Conservation (phyloP, 177 flowering plant genomes). For the Vitis hybrid region DNA sequence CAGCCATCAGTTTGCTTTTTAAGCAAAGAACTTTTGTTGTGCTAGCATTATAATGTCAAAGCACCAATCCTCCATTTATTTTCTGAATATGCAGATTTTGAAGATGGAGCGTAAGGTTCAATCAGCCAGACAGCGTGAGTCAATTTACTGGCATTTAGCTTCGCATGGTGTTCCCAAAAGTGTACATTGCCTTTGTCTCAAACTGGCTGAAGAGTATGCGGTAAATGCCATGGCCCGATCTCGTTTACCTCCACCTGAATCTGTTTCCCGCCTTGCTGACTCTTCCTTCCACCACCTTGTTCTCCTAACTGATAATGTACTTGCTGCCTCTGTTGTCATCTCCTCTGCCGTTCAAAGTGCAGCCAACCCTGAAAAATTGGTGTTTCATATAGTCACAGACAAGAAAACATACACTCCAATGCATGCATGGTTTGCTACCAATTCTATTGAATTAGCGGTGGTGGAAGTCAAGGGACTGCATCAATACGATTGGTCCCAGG, state of each 20-base stretch:
- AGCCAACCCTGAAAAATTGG: slow-evolving; percentile 50
- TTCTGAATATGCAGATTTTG: slow-evolving; percentile 34
- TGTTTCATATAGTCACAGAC: slow-evolving; percentile 75
- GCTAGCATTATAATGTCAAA: background rate
- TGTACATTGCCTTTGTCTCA: slow-evolving; percentile 64
- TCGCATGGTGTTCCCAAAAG: slow-evolving; percentile 68
- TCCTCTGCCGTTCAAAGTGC: slow-evolving; percentile 53
- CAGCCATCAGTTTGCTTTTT: no score
- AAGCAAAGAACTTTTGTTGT: no score
- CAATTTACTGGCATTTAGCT: slow-evolving; percentile 62
- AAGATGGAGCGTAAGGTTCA: slow-evolving; percentile 58
- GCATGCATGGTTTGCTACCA: slow-evolving; percentile 83
- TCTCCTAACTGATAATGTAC: slow-evolving; percentile 68
- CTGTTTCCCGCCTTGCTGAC: slow-evolving; percentile 45
- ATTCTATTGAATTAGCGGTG: slow-evolving; percentile 44
- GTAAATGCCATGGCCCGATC: slow-evolving; percentile 65
- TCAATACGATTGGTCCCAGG: slow-evolving; percentile 69
- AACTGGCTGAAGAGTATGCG: slow-evolving; percentile 70
- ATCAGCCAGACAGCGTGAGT: slow-evolving; percentile 47
- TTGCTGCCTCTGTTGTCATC: slow-evolving; percentile 76
- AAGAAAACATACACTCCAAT: slow-evolving; percentile 77
- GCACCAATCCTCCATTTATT: background rate
- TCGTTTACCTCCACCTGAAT: slow-evolving; percentile 65
- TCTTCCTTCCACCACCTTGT: slow-evolving; percentile 57
- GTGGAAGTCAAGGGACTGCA: slow-evolving; percentile 80